phyloP scores from a whole-genome alignment of 441 rosid species.

The Jatropha podagrica region DNA sequence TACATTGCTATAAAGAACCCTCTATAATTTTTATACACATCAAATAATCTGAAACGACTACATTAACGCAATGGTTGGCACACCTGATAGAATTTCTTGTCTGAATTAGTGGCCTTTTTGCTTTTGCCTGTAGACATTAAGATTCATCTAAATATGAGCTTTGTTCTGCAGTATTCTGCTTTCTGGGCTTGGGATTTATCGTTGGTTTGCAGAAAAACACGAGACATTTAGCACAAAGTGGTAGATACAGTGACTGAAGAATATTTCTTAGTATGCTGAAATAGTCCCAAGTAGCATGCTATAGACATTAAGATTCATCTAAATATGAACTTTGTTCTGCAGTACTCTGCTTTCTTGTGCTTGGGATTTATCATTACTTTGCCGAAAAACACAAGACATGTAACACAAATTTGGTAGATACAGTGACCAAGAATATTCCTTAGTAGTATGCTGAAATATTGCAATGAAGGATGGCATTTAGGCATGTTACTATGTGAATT shows the following conservation, averaged over 20 bases:
- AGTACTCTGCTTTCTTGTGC: not conserved
- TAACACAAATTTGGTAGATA: slow-evolving; percentile 1
- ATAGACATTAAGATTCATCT: too few relatives aligned
- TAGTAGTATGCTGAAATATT: not conserved
- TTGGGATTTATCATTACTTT: not conserved
- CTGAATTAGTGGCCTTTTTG: too few relatives aligned
- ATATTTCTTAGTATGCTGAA: too few relatives aligned
- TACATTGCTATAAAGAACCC: not conserved
- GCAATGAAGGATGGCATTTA: not conserved
- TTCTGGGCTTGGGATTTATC: too few relatives aligned
- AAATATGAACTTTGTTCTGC: not conserved
- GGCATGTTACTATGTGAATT: not conserved
- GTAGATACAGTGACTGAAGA: too few relatives aligned
- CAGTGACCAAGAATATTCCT: not conserved
- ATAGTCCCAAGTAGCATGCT: too few relatives aligned
- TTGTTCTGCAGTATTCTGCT: not conserved
- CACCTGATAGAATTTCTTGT: not conserved
- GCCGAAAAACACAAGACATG: not conserved
- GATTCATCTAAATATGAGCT: not conserved
- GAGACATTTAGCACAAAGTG: too few relatives aligned
- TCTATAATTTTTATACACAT: not conserved
- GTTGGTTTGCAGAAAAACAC: too few relatives aligned
- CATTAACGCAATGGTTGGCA: too few relatives aligned
- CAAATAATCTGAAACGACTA: not conserved
- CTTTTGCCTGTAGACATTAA: not conserved